Conservation (phyloP, 805 yeast species). For the Nakazawaea ernobii region DNA sequence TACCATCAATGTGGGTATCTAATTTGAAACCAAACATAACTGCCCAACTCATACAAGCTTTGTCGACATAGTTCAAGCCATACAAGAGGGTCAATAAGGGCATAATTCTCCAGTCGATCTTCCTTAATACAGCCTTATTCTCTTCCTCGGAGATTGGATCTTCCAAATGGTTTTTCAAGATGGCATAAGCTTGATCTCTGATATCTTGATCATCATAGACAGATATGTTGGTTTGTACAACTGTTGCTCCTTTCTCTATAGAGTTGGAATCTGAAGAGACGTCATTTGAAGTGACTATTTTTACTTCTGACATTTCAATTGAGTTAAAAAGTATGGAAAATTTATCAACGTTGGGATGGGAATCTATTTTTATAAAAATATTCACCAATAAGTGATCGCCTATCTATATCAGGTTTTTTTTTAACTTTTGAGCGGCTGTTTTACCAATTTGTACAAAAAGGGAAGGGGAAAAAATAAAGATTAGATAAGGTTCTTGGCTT, state of each 20-base stretch:
- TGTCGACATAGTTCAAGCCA: constrained; percentile 32
- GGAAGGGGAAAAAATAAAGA: no score
- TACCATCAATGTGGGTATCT: constrained; percentile 35
- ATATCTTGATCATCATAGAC: constrained; percentile 13
- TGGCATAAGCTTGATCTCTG: constrained; percentile 16
- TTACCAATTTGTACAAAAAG: no score
- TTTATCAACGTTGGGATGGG: no score
- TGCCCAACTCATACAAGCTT: constrained; percentile 36
- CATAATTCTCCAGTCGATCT: constrained; percentile 28
- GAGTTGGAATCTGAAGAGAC: neutral
- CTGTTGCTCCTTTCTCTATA: neutral
- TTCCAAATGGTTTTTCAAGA: constrained; percentile 16
- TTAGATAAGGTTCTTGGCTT: no score
- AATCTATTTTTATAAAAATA: no score
- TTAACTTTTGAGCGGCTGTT: no score
- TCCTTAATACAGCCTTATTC: constrained; percentile 23
- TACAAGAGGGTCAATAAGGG: constrained; percentile 24
- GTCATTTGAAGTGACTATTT: neutral
- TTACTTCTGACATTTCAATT: no score
- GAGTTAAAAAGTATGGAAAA: no score
- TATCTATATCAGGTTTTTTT: no score
- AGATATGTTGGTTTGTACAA: neutral
- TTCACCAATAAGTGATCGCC: no score
- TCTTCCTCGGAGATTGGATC: constrained; percentile 24
- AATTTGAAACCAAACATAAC: constrained; percentile 38